Evolutionary conservation across 306 rosid genomes (phyloP), one percentile per base, ranked within the genome.

Genomic region (Vigna reflexopilosa): DNA sequence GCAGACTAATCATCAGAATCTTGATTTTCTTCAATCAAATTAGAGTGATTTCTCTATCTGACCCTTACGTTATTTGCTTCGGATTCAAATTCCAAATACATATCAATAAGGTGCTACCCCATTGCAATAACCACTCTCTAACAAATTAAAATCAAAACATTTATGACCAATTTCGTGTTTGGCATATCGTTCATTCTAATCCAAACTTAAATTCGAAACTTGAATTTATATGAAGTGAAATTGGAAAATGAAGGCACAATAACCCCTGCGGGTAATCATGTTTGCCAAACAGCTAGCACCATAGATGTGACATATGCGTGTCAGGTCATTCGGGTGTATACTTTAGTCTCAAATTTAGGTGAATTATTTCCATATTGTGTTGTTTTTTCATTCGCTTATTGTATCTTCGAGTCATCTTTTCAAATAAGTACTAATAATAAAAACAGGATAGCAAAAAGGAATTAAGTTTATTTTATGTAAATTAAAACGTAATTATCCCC

Each of bases 1-100:
- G 74, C 30, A 84, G 88, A 86, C 80, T 55, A 83, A 86, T 74
- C 81, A 72, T 73, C 73, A 42, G 42, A 69, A 61, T 20, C 16
- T 19, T 80, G 66, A 45, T 70, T 40, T 52, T 63, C 63, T 62
- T 80, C 50, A 42, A 49, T 83, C 38, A 56, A 22, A 73, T 36
- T 42, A 61, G 16, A 63, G 73, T 26, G 67, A 74, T 77, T 77
- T 79, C 82, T 57, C 57, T 16, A 51, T 58, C 76, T 65, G 45
- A 69, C 58, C 58, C 26, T 42, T 76, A 42, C 64, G 67, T 79
- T 58, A 16, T 75, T 34, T 52, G 81, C 65, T 72, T 73, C 51
- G 24, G 69, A 54, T 50, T 32, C 62, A 28, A 48, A 73, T 11
- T 55, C 51, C 80, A 36, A 85, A 76, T 70, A 26, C 38, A 64